Conservation (phyloP, 768 basidiomycete genomes). For the Mrakia frigida region DNA sequence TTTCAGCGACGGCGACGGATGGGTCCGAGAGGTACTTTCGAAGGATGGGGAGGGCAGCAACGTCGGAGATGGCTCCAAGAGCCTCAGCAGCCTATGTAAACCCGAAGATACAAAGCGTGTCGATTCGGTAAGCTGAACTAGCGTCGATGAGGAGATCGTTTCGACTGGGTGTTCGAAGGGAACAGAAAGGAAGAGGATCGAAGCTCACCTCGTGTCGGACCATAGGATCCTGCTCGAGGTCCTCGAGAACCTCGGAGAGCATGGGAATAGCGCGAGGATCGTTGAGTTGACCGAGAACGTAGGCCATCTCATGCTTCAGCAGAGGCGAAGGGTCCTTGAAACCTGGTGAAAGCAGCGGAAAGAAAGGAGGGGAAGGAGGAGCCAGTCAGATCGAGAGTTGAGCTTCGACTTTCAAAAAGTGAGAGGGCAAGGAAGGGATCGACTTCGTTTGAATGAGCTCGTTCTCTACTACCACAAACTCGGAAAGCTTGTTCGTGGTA, state of each 20-base stretch:
- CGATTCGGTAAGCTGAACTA: not conserved
- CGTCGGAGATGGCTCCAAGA: constrained; percentile 82
- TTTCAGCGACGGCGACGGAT: constrained; percentile 68
- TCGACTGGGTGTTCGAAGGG: too few species aligned
- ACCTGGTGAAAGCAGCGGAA: constrained; percentile 49
- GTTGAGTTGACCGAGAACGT: constrained; percentile 90
- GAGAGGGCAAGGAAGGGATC: not conserved
- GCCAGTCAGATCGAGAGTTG: not conserved
- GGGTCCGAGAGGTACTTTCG: constrained; percentile 65
- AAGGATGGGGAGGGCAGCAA: constrained; percentile 62
- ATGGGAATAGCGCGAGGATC: constrained; percentile 65
- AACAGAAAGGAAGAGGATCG: not conserved
- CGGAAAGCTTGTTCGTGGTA: not conserved
- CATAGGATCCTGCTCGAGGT: constrained; percentile 79
- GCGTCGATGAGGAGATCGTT: not conserved
- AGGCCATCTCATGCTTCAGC: constrained; percentile 94
- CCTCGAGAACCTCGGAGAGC: constrained; percentile 68
- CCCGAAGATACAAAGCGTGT: not conserved
- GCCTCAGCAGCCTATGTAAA: constrained; percentile 85
- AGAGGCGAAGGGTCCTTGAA: constrained; percentile 81
- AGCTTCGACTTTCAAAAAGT: not conserved
- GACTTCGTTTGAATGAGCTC: constrained; percentile 1
- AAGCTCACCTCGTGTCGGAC: constrained; percentile 83
- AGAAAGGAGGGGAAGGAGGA: not conserved
- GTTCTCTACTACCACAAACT: not conserved